A percentile compares a stretch with the other conserved stretches of the same genome.
Evolutionary conservation across 2,329 filamentous ascomycete species (phyloP).

Genomic region (Aaosphaeria arxii): DNA sequence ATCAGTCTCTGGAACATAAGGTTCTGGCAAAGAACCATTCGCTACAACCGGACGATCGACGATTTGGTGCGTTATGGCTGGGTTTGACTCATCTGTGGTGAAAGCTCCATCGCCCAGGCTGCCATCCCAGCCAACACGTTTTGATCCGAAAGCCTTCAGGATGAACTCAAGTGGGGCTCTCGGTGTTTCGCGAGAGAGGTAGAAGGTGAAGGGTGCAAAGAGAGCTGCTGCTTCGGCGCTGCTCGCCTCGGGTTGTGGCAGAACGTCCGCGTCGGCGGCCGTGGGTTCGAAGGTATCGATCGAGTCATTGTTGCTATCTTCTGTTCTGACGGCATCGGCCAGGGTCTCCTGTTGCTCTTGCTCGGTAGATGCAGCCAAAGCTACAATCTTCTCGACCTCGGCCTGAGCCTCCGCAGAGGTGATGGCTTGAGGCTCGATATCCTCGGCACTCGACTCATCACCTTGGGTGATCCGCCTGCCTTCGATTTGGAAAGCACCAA

Average conservation of each 20-base stretch:
- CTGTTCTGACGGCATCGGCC: conserved; percentile 3
- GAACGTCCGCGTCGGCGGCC: conserved; percentile 78
- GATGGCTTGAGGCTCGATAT: conserved; percentile 17
- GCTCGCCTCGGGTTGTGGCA: conserved; percentile 72
- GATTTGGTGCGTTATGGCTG: conserved; percentile 91
- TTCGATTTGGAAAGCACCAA: conserved; percentile 88
- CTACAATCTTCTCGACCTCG: conserved; percentile 46
- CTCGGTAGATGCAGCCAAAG: conserved; percentile 22
- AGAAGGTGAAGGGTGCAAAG: conserved; percentile 87
- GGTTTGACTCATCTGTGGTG: conserved; percentile 83
- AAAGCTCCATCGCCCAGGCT: conserved; percentile 89
- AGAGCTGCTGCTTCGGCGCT: conserved; percentile 69
- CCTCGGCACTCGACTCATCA: conserved; percentile 8
- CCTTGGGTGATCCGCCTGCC: conserved; percentile 56
- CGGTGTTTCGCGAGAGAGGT: conserved; percentile 89
- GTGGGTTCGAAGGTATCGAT: conserved; percentile 92
- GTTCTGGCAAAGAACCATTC: conserved; percentile 34
- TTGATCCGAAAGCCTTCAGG: conserved; percentile 90
- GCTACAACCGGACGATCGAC: conserved; percentile 80
- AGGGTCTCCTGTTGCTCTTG: conserved; percentile 35
- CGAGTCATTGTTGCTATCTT: conserved; percentile 38
- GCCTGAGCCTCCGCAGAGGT: conserved; percentile 46
- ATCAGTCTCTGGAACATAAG: conserved; percentile 47
- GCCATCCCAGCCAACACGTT: conserved; percentile 90
- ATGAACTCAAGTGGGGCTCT: conserved; percentile 89